Conservation (phyloP, 2,329 filamentous ascomycete species). For the Madurella mycetomatis region DNA sequence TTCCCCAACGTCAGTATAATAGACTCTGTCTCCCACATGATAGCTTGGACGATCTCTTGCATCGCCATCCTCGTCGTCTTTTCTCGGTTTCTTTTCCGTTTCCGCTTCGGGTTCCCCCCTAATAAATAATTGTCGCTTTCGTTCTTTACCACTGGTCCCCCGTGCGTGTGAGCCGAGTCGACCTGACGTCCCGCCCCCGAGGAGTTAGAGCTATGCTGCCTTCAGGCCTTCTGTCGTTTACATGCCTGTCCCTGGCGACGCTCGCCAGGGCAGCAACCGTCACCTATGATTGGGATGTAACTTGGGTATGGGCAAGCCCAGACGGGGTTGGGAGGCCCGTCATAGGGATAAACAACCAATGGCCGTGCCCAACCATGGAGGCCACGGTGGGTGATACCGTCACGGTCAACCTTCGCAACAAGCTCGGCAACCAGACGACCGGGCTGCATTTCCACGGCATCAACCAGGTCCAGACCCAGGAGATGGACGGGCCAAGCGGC, state of each 20-base stretch:
- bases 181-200: background rate
- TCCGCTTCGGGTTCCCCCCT: background rate
- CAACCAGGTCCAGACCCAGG: slow-evolving; percentile 46
- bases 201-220: slow-evolving; percentile 13
- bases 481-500: slow-evolving; percentile 56
- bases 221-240: slow-evolving; percentile 11
- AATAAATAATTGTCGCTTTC: background rate
- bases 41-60: background rate
- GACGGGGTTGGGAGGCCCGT: slow-evolving; percentile 36
- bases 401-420: slow-evolving; percentile 46
- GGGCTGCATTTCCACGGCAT: slow-evolving; percentile 57
- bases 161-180: background rate
- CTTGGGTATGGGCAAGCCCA: slow-evolving; percentile 37
- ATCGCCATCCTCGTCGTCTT: background rate
- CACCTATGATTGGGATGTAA: slow-evolving; percentile 37
- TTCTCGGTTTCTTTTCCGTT: background rate
- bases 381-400: slow-evolving; percentile 48
- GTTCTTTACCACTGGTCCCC: background rate
- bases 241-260: slow-evolving; percentile 22
- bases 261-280: slow-evolving; percentile 31
- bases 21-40: background rate
- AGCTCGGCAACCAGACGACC: slow-evolving; percentile 49
- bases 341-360: slow-evolving; percentile 55
- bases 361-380: slow-evolving; percentile 55
- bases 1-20: background rate